Evolutionary conservation across 352 stramenopile species (phyloP).

Genomic region (Phytophthora foliorum): DNA sequence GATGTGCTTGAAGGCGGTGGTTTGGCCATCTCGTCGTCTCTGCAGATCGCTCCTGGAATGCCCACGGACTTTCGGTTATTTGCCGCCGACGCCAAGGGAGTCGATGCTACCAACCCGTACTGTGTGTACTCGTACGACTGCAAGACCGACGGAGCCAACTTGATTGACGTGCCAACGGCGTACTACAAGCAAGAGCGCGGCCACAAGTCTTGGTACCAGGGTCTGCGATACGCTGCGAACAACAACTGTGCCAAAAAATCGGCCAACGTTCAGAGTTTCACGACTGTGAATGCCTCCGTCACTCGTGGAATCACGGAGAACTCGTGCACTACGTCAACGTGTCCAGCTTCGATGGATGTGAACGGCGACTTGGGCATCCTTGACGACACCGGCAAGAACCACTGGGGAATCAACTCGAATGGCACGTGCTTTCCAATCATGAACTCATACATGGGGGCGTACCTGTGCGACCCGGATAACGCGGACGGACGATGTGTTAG

Average conservation of each 20-base stretch:
- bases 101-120: slow-evolving; percentile 33
- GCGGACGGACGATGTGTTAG: slow-evolving; percentile 40
- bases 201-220: slow-evolving; percentile 72
- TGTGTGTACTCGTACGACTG: slow-evolving; percentile 65
- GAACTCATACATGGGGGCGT: slow-evolving; percentile 64
- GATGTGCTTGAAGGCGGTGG: slow-evolving; percentile 94
- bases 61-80: slow-evolving; percentile 69
- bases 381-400: slow-evolving; percentile 44
- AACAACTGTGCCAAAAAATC: slow-evolving; percentile 52
- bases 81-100: slow-evolving; percentile 41
- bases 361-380: slow-evolving; percentile 57
- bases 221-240: slow-evolving; percentile 70
- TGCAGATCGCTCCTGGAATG: slow-evolving; percentile 90
- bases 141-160: slow-evolving; percentile 58
- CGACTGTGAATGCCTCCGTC: slow-evolving; percentile 52
- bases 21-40: slow-evolving; percentile 87
- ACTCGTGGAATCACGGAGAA: slow-evolving; percentile 56
- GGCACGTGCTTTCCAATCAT: slow-evolving; percentile 62
- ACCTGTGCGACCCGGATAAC: slow-evolving; percentile 65
- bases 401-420: slow-evolving; percentile 68
- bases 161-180: slow-evolving; percentile 52
- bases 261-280: slow-evolving; percentile 50
- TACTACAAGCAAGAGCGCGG: slow-evolving; percentile 52
- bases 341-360: slow-evolving; percentile 60
- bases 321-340: slow-evolving; percentile 46